Base-by-base conservation (phyloP, 2,329 filamentous ascomycete species). In the Venturia effusa region DNA sequence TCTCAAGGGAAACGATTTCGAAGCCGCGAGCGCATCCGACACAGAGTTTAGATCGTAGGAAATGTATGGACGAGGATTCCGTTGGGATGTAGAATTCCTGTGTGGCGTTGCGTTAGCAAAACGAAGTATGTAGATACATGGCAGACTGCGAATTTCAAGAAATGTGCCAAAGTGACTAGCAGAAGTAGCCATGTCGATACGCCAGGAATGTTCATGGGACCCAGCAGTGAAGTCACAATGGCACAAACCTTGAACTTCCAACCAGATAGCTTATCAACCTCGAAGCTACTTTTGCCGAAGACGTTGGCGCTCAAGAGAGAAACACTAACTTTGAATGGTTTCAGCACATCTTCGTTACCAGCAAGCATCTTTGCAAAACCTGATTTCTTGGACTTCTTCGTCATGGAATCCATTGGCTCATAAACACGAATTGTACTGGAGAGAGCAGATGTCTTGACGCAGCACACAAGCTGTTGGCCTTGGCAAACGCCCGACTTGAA, bases 361-460 rank as follows among this genome's bases (percentile, higher is more conserved):
- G 91, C 91, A 77, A 99, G 93, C 87, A 99, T 96, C 78, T 95
- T 96, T 68, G 90, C 88, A 66, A 99, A 87, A 22, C 94, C 93
- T 71, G 92, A 94, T 74, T 96, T 95, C 79, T 95, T 97, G 80
- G 94, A 95, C 65, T 90, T 90, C 79, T 92, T 94, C 63, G 89
- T 88, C 82, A 96, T 88, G 67, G 91, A 89, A 73, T 97, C 94
- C 77, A 96, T 96, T 0, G 94, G 94, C 77, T 99, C 93, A 76
- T 91, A 97, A n/a, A 97, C 94, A 77, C 97, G 97, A 80, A 99
- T 96, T 1, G 93, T 97, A 17, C 91, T 96, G 62, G 91, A 96
- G 39, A 97, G 80, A 3, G 92, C 90, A 22, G 89, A 93, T 48
- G 91, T 96, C 79, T 96, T 97, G 71, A 97, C 94, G 69, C 91